Evolutionary conservation across 1,284 basidiomycete species (phyloP).

Genomic region (Mycena citricolor): DNA sequence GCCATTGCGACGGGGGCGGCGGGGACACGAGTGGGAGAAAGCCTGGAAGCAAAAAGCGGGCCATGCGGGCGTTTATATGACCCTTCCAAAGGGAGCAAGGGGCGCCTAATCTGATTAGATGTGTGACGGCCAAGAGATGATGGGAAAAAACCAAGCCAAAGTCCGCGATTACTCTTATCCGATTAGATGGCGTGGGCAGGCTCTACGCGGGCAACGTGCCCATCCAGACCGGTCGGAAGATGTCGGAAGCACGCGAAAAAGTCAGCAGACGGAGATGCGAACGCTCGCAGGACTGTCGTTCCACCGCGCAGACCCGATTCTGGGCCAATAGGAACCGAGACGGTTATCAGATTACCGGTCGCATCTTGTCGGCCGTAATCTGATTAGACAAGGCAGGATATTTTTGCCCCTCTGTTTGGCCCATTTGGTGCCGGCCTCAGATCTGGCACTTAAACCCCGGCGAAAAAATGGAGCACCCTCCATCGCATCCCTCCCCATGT

Average conservation of each 20-base stretch:
- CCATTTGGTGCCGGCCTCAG: too few species aligned
- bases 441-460: slow-evolving; percentile 14
- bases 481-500: slow-evolving; percentile 16
- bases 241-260: slow-evolving; percentile 2
- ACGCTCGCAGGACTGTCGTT: too few species aligned
- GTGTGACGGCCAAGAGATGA: too few species aligned
- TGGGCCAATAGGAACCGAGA: slow-evolving; percentile 3
- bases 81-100: not conserved
- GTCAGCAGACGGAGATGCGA: too few species aligned
- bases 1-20: slow-evolving; percentile 41
- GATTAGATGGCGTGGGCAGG: slow-evolving; percentile 2
- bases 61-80: slow-evolving; percentile 1
- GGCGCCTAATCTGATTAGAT: too few species aligned
- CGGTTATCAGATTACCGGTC: not conserved
- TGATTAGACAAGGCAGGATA: not conserved
- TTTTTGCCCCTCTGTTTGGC: not conserved
- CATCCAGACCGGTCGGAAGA: not conserved
- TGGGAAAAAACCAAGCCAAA: too few species aligned
- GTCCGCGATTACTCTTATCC: slow-evolving; percentile 3
- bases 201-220: not conserved
- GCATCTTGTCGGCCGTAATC: too few species aligned
- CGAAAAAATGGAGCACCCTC: slow-evolving; percentile 14
- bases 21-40: not conserved
- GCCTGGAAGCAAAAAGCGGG: slow-evolving; percentile 1
- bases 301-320: not conserved